Conservation (phyloP, 148 eudicot species). For the Diospyros lotus region DNA sequence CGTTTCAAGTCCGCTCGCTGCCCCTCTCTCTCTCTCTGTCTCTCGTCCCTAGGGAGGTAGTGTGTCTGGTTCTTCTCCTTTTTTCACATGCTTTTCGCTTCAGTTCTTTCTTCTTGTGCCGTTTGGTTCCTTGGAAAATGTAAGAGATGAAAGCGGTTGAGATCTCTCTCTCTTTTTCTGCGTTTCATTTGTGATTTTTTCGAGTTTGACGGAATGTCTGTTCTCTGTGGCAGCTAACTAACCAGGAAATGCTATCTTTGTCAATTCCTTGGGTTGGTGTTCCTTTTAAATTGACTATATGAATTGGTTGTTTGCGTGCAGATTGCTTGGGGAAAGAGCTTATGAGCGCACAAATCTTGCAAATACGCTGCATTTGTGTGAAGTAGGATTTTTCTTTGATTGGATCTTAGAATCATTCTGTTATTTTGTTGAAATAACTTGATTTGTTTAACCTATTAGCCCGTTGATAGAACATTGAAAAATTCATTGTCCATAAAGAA, state of each 20-base stretch:
- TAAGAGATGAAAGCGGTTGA: too few relatives aligned
- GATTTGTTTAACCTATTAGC: background rate
- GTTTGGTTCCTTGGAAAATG: too few relatives aligned
- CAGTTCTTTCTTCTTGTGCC: too few relatives aligned
- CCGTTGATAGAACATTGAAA: background rate
- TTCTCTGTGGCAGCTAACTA: too few relatives aligned
- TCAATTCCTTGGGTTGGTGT: background rate
- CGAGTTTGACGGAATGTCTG: too few relatives aligned
- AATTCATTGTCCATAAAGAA: background rate
- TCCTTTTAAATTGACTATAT: background rate
- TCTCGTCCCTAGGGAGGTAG: too few relatives aligned
- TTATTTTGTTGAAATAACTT: background rate
- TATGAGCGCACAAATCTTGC: slow-evolving; percentile 5
- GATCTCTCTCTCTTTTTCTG: too few relatives aligned
- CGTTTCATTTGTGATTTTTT: too few relatives aligned
- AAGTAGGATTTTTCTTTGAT: background rate
- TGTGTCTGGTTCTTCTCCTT: too few relatives aligned
- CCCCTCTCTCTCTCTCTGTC: too few relatives aligned
- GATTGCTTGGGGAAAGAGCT: background rate
- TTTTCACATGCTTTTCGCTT: too few relatives aligned
- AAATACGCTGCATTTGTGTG: background rate
- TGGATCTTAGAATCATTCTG: slow-evolving; percentile 2
- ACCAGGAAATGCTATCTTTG: background rate
- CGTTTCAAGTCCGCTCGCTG: too few relatives aligned
- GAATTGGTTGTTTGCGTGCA: background rate